Conservation (phyloP, 257 asterid species). For the Henckelia pumila region DNA sequence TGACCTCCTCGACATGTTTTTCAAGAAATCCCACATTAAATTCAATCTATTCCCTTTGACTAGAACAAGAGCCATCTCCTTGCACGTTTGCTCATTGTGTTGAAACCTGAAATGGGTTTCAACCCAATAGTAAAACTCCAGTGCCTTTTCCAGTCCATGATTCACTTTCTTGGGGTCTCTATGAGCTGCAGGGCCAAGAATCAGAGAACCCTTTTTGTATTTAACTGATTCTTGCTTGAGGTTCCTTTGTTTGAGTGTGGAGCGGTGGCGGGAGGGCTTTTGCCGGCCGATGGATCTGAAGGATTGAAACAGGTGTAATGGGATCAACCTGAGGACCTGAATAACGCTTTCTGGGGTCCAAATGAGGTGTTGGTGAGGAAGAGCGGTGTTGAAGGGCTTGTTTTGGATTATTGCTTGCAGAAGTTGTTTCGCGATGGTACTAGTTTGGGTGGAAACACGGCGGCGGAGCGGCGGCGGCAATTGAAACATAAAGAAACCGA, state of each 20-base stretch:
- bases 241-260: slow-evolving; percentile 70
- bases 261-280: slow-evolving; percentile 66
- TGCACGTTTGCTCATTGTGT: slow-evolving; percentile 77
- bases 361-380: slow-evolving; percentile 23
- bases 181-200: slow-evolving; percentile 88
- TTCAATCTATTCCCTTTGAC: slow-evolving; percentile 68
- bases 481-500: slow-evolving; percentile 26
- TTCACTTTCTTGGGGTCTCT: slow-evolving; percentile 57
- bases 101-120: slow-evolving; percentile 50
- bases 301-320: slow-evolving; percentile 66
- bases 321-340: slow-evolving; percentile 68
- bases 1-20: slow-evolving; percentile 61
- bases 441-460: slow-evolving; percentile 40
- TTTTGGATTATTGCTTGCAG: slow-evolving; percentile 61
- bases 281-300: slow-evolving; percentile 83
- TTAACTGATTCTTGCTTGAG: slow-evolving; percentile 47
- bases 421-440: slow-evolving; percentile 45
- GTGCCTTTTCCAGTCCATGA: slow-evolving; percentile 69
- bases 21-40: slow-evolving; percentile 71
- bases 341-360: slow-evolving; percentile 66
- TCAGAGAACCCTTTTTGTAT: slow-evolving; percentile 42
- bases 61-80: slow-evolving; percentile 79
- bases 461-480: slow-evolving; percentile 39
- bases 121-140: slow-evolving; percentile 83
- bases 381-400: slow-evolving; percentile 45